These are phyloP conservation scores for Mucor plumbeus DNA, from an alignment of 371 early-diverging fungal genomes.

Conservation along the genomic window DNA sequence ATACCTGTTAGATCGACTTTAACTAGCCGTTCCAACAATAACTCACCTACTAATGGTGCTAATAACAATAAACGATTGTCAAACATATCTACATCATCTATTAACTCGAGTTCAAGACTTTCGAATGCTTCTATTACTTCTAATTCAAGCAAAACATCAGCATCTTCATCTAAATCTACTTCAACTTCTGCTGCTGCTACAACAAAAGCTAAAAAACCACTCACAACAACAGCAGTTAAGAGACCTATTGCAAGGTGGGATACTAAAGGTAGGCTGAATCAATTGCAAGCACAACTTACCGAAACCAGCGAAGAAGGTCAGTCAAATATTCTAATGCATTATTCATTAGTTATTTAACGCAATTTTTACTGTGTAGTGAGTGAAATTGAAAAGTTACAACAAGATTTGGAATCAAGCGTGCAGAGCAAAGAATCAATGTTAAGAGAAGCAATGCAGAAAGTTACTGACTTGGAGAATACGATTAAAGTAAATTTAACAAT, in stretches of 20 bases:
- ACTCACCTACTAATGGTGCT: neutral
- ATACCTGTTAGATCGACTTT: conserved; percentile 12
- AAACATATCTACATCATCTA: neutral
- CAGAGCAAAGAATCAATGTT: conserved; percentile 65
- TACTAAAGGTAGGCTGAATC: conserved; percentile 65
- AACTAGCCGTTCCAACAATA: conserved; percentile 14
- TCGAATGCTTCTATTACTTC: neutral
- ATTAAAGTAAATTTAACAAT: conserved; percentile 35
- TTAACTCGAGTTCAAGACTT: neutral
- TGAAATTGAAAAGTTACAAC: conserved; percentile 57
- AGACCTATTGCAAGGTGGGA: conserved; percentile 60
- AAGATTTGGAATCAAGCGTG: conserved; percentile 59
- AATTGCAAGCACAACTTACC: conserved; percentile 34
- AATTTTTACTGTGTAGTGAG: too few species aligned
- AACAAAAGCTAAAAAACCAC: neutral
- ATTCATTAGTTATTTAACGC: too few species aligned
- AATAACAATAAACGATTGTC: neutral
- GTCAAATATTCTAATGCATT: too few species aligned
- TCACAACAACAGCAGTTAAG: neutral
- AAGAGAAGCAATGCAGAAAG: conserved; percentile 48
- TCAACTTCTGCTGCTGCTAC: neutral
- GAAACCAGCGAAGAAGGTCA: conserved; percentile 34
- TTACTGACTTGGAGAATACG: conserved; percentile 52
- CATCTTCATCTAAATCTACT: neutral
- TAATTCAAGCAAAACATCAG: neutral